phyloP scores from a whole-genome alignment of 1,284 basidiomycete species.

The Marasmius tenuissimus region DNA sequence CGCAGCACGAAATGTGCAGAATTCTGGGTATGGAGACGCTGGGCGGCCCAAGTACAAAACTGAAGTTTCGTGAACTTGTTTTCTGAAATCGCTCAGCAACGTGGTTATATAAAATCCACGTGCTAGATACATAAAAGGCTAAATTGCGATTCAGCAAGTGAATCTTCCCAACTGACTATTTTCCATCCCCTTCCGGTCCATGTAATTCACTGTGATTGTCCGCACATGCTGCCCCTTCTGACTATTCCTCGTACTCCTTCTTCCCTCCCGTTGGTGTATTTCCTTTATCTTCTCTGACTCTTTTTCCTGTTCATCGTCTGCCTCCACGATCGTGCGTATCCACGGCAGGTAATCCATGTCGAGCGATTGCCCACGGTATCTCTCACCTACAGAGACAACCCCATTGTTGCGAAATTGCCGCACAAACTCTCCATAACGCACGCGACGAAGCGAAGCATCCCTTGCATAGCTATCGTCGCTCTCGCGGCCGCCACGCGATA shows the following conservation, averaged over 20 bases:
- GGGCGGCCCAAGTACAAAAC: not conserved
- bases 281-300: constrained; percentile 24
- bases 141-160: constrained; percentile 13
- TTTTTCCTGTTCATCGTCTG: constrained; percentile 59
- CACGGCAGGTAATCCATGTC: constrained; percentile 74
- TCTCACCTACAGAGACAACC: constrained; percentile 17
- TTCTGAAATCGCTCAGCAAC: constrained; percentile 8
- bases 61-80: constrained; percentile 5
- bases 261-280: constrained; percentile 21
- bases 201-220: constrained; percentile 39
- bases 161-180: constrained; percentile 19
- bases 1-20: not conserved
- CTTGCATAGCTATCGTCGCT: constrained; percentile 27
- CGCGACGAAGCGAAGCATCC: constrained; percentile 34
- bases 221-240: constrained; percentile 38
- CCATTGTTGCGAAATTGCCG: constrained; percentile 38
- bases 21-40: not conserved
- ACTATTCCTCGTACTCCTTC: constrained; percentile 60
- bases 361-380: constrained; percentile 41
- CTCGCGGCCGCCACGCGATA: constrained; percentile 42
- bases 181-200: constrained; percentile 29
- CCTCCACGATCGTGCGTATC: constrained; percentile 64
- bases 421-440: constrained; percentile 43
- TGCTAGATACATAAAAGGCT: constrained; percentile 16
- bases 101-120: constrained; percentile 8